Conservation (phyloP, 2,329 filamentous ascomycete species). For the Penicillium brevicompactum region DNA sequence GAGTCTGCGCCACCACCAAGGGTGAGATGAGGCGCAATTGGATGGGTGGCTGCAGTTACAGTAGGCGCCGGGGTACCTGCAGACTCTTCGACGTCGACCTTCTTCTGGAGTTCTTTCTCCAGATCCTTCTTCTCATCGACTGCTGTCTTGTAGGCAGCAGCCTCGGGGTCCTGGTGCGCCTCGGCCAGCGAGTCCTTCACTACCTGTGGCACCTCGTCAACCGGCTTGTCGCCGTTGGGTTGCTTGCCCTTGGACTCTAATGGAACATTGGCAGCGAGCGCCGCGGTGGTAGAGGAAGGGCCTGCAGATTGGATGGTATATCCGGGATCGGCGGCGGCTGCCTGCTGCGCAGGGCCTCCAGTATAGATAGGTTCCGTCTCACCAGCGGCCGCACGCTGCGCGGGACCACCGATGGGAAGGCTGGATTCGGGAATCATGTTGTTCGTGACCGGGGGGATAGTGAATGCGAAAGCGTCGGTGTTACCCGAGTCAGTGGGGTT, state of each 20-base stretch:
- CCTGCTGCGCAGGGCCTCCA: constrained; percentile 25
- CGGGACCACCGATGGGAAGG: constrained; percentile 63
- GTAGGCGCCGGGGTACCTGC: constrained; percentile 45
- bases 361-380: constrained; percentile 6
- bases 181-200: constrained; percentile 50
- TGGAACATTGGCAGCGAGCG: constrained; percentile 47
- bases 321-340: constrained; percentile 52
- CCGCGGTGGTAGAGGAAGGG: constrained; percentile 50
- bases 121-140: constrained; percentile 75
- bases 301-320: constrained; percentile 55
- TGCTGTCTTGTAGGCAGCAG: constrained; percentile 66
- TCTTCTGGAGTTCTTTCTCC: constrained; percentile 71
- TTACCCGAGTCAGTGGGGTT: constrained; percentile 39
- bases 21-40: constrained; percentile 39
- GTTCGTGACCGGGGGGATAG: constrained; percentile 59
- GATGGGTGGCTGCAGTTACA: constrained; percentile 40
- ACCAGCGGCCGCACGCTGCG: constrained; percentile 30
- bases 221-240: constrained; percentile 22
- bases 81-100: constrained; percentile 38
- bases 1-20: constrained; percentile 22
- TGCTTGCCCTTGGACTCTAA: constrained; percentile 39
- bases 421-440: constrained; percentile 81
- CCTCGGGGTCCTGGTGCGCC: constrained; percentile 68
- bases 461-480: constrained; percentile 41
- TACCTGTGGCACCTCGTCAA: constrained; percentile 43